phyloP scores from a whole-genome alignment of 2,329 filamentous ascomycete species.

The Talaromyces rugulosus region DNA sequence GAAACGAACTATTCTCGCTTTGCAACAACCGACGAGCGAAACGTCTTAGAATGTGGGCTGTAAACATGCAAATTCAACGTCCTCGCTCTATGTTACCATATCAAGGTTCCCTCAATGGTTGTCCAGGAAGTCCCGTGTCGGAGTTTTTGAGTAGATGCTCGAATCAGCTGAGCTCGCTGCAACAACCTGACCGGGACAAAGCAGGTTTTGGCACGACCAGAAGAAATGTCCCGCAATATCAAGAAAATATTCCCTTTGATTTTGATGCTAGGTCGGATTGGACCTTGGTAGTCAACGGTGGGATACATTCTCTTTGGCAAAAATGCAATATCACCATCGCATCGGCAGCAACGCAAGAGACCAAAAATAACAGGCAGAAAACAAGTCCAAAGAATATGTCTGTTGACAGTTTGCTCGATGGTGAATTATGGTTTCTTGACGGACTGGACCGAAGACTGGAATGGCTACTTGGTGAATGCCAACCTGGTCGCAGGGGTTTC shows the following conservation, averaged over 20 bases:
- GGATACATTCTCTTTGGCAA: background rate
- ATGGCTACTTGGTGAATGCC: slow-evolving; percentile 36
- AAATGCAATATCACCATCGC: background rate
- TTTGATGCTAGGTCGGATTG: background rate
- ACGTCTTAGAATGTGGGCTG: slow-evolving; percentile 27
- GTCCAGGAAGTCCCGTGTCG: slow-evolving; percentile 33
- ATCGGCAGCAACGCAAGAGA: background rate
- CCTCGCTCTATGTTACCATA: slow-evolving; percentile 13
- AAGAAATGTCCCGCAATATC: background rate
- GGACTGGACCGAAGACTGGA: slow-evolving; percentile 32
- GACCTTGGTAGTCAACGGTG: background rate
- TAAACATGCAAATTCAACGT: slow-evolving; percentile 32
- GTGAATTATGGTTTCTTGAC: slow-evolving; percentile 33
- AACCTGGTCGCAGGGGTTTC: slow-evolving; percentile 36
- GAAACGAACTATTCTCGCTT: background rate
- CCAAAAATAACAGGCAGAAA: background rate
- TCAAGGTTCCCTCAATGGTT: slow-evolving; percentile 21
- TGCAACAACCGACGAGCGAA: background rate
- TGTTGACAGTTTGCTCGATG: slow-evolving; percentile 19
- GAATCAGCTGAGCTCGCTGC: background rate
- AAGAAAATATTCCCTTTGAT: background rate
- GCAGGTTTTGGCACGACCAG: background rate
- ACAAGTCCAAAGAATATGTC: no score
- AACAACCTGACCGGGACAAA: background rate
- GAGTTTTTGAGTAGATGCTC: slow-evolving; percentile 19